A percentile compares a stretch with the other conserved stretches of the same genome.
These are phyloP conservation scores for Tolypocladium nubicola DNA, from an alignment of 2,329 filamentous ascomycete species.

Conservation along the genomic window DNA sequence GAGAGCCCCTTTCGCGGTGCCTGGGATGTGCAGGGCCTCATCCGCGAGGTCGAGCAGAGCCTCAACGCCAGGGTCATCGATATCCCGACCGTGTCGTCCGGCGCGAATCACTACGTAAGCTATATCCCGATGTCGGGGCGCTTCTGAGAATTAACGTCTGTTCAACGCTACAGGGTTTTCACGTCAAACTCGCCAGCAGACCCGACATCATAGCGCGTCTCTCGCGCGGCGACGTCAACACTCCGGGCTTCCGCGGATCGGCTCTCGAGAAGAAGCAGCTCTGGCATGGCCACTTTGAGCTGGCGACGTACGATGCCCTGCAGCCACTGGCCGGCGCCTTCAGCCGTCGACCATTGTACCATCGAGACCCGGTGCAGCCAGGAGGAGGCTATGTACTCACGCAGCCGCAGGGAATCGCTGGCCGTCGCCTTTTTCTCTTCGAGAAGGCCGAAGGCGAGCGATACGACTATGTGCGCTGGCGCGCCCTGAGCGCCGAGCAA, in stretches of 20 bases:
- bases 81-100: slow-evolving; percentile 11
- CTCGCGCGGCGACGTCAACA: slow-evolving; percentile 5
- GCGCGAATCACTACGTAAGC: slow-evolving; percentile 16
- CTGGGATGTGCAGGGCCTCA: slow-evolving; percentile 14
- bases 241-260: not conserved
- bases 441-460: slow-evolving; percentile 2
- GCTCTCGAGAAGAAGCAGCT: not conserved
- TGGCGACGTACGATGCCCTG: slow-evolving; percentile 4
- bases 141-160: not conserved
- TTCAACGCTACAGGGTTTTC: slow-evolving; percentile 3
- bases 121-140: not conserved
- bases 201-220: slow-evolving; percentile 4
- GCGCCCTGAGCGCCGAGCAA: not conserved
- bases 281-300: slow-evolving; percentile 4
- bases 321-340: not conserved
- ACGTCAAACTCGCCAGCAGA: not conserved
- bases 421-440: slow-evolving; percentile 6
- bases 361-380: slow-evolving; percentile 1
- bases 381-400: not conserved
- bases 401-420: not conserved
- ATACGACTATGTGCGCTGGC: slow-evolving; percentile 5
- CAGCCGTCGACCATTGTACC: slow-evolving; percentile 2
- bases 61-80: slow-evolving; percentile 10
- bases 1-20: slow-evolving; percentile 13
- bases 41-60: slow-evolving; percentile 14